A percentile compares a stretch with the other conserved stretches of the same genome.
phyloP scores from a whole-genome alignment of 2,329 filamentous ascomycete genomes.

The Pseudogymnoascus sp. region DNA sequence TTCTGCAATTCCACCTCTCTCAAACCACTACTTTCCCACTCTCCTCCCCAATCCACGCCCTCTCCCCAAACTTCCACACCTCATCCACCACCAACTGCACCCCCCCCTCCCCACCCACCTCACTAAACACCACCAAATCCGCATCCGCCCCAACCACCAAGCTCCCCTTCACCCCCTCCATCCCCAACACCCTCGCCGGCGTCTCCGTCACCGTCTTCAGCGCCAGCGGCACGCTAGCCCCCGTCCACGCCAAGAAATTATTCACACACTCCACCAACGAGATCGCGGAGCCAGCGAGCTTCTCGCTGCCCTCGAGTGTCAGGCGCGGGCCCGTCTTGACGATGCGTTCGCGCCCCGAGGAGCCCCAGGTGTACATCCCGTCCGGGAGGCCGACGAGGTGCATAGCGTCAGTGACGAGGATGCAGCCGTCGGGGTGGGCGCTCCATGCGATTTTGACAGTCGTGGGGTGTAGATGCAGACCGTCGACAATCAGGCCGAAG shows the following conservation, averaged over 20 bases:
- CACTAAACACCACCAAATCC: constrained; percentile 61
- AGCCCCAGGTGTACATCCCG: constrained; percentile 68
- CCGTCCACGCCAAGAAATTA: constrained; percentile 73
- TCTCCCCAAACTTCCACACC: constrained; percentile 71
- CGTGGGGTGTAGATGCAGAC: constrained; percentile 82
- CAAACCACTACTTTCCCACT: neutral
- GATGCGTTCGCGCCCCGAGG: constrained; percentile 60
- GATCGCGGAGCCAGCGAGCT: constrained; percentile 68
- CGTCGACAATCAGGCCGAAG: constrained; percentile 86
- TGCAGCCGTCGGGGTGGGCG: constrained; percentile 74
- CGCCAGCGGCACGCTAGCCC: constrained; percentile 59
- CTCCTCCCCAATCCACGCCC: constrained; percentile 32
- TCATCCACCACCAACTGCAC: constrained; percentile 59
- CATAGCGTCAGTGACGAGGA: constrained; percentile 92
- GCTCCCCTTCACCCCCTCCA: constrained; percentile 60
- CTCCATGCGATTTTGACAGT: constrained; percentile 85
- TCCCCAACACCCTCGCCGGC: constrained; percentile 68
- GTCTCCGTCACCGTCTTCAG: constrained; percentile 68
- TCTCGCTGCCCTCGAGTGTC: constrained; percentile 69
- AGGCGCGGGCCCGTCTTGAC: constrained; percentile 67
- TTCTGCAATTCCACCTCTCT: neutral
- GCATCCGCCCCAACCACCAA: constrained; percentile 58
- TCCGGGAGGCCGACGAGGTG: constrained; percentile 77
- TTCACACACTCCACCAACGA: constrained; percentile 75
- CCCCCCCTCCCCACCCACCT: constrained; percentile 38